Base-by-base conservation (phyloP, 768 basidiomycete species). In the Lactifluus pinguis region DNA sequence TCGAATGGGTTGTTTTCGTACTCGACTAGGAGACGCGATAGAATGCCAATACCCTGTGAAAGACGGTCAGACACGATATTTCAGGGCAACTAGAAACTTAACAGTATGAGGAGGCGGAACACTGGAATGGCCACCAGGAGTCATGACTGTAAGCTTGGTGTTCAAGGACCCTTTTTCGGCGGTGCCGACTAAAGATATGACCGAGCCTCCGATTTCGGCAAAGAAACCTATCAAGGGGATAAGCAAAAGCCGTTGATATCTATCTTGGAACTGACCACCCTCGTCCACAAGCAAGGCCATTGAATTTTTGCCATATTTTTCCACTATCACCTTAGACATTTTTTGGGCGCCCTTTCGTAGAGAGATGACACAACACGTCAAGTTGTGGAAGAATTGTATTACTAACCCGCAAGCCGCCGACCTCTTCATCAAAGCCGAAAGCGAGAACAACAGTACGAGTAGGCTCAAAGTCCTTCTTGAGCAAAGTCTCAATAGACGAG, bases 261-360 rank as follows among this genome's bases (percentile, higher is more conserved):
- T 42, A 7, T 11, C 39, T 48, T 10, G 42, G 11, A 13, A 70
- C 75, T 67, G 70, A 84, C 90, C 82, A 38, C 94, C 93, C 76
- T 98, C 95, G 68, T 98, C 95, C 38, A 98, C 77, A 49, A 97
- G 71, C 69, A 95, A 77, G 0, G 88, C 83, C 68, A 92, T 83
- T 4, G 82, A 80, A 67, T 92, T 72, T 61, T 80, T 69, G 39
- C 92, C 93, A 68, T 89, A 95, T 15, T 75, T 77, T 3, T 77
- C 65, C 50, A 82, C 69, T 34, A 97, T 72, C 49, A 74, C 73
- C 11, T 73, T 67, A 0, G 76, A 75, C 45, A 88, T 74, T 4
- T 68, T 67, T 29, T 70, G 71, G 9, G 85, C 87, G 36, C 86
- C 86, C 83, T 87, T 62, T 49, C 32, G 34, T 4, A 54, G 25